Evolutionary conservation across 2,329 filamentous ascomycete genomes (phyloP).

Genomic region (Bipolaris cookei): DNA sequence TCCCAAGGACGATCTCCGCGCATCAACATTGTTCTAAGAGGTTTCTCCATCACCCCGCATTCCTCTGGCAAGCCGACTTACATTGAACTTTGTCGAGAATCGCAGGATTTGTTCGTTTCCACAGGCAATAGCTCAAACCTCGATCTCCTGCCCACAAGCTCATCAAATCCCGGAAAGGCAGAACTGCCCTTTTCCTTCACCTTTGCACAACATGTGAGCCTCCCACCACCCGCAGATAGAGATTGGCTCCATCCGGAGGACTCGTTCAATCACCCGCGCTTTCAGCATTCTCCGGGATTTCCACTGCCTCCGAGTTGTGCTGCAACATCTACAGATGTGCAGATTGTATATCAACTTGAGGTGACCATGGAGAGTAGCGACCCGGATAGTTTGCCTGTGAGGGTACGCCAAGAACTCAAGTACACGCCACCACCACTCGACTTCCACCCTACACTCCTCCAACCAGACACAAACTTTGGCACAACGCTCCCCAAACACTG

Average conservation of each 20-base stretch:
- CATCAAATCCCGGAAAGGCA: conserved; percentile 26
- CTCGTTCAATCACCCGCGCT: conserved; percentile 28
- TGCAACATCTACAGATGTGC: conserved; percentile 7
- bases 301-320: conserved; percentile 25
- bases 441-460: conserved; percentile 23
- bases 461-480: conserved; percentile 25
- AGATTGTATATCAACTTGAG: conserved; percentile 28
- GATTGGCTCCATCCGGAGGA: conserved; percentile 26
- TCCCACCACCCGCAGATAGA: conserved; percentile 20
- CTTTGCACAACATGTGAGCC: conserved; percentile 29
- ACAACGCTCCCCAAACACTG: conserved; percentile 24
- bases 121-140: conserved; percentile 25
- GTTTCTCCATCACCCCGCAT: conserved; percentile 20
- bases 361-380: conserved; percentile 14
- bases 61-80: conserved; percentile 18
- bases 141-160: conserved; percentile 30
- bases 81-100: conserved; percentile 26
- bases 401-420: conserved; percentile 19
- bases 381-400: conserved; percentile 5
- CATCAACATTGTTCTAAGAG: conserved; percentile 26
- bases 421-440: conserved; percentile 20
- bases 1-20: conserved; percentile 29
- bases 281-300: conserved; percentile 36
- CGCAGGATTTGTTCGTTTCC: conserved; percentile 29
- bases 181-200: conserved; percentile 37